Evolutionary conservation across 495 filamentous ascomycete species (phyloP).

Genomic region (Antarctomyces pellizariae): DNA sequence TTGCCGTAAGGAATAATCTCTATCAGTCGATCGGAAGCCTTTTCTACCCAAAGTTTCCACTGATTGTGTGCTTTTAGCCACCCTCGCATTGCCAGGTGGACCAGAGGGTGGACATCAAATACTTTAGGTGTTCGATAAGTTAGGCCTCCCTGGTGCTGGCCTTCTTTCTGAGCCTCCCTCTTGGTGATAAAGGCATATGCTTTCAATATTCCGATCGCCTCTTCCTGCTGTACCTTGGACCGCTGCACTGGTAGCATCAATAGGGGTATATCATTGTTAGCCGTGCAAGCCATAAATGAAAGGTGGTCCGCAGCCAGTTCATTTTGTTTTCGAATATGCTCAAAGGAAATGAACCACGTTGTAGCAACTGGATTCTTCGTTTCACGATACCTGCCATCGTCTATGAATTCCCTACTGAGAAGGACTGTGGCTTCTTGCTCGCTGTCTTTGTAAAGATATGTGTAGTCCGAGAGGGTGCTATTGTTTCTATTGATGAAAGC

Average conservation of each 20-base stretch:
- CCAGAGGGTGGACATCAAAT: constrained; percentile 21
- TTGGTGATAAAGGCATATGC: constrained; percentile 19
- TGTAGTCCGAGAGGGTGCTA: constrained; percentile 3
- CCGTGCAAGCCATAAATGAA: constrained; percentile 8
- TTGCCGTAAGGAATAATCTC: no score
- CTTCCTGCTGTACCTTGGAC: constrained; percentile 4
- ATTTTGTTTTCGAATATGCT: constrained; percentile 16
- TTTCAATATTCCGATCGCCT: constrained; percentile 18
- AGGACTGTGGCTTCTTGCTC: constrained; percentile 10
- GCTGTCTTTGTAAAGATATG: constrained; percentile 2
- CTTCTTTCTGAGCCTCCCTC: neutral
- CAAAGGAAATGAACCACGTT: constrained; percentile 10
- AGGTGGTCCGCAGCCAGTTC: constrained; percentile 10
- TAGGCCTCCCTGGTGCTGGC: constrained; percentile 5
- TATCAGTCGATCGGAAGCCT: no score
- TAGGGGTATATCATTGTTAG: constrained; percentile 6
- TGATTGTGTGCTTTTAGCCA: no score
- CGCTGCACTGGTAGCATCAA: constrained; percentile 4
- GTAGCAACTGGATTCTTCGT: constrained; percentile 6
- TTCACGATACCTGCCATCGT: constrained; percentile 3
- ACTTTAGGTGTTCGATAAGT: no score
- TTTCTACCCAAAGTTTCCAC: no score
- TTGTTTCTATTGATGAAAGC: constrained; percentile 22
- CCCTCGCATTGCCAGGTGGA: constrained; percentile 20
- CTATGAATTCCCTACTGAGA: constrained; percentile 9